Percentiles rank a stretch among this genome's conserved stretches.
phyloP scores from a whole-genome alignment of 768 basidiomycete species.

The Podaxis sp. region DNA sequence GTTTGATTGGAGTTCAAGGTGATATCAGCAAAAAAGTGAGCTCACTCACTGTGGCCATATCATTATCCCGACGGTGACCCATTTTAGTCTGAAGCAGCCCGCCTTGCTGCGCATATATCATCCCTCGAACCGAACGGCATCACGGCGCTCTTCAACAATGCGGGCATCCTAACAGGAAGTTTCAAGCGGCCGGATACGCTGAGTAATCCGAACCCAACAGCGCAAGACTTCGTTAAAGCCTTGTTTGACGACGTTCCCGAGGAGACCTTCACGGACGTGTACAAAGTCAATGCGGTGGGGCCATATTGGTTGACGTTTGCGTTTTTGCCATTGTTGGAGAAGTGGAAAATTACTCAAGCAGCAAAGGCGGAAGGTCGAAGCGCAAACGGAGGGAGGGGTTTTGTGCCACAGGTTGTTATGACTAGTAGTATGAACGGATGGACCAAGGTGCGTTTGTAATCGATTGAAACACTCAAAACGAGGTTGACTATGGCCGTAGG shows the following conservation, averaged over 20 bases:
- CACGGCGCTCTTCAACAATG: constrained; percentile 51
- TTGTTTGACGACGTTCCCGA: constrained; percentile 39
- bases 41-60: not conserved
- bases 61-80: not conserved
- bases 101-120: constrained; percentile 39
- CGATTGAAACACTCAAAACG: not conserved
- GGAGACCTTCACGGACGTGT: constrained; percentile 34
- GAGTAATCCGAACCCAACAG: constrained; percentile 23
- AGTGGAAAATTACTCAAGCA: constrained; percentile 34
- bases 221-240: constrained; percentile 36
- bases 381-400: constrained; percentile 29
- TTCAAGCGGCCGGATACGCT: constrained; percentile 26
- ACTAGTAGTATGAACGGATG: constrained; percentile 54
- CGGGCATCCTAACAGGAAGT: constrained; percentile 34
- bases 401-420: constrained; percentile 49
- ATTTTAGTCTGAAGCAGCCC: constrained; percentile 39
- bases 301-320: constrained; percentile 59
- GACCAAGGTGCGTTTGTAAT: constrained; percentile 39
- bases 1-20: constrained; percentile 40
- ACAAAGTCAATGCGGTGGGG: constrained; percentile 41
- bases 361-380: constrained; percentile 2
- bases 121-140: constrained; percentile 35
- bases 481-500: constrained; percentile 23
- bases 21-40: constrained; percentile 38
- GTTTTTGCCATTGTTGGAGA: constrained; percentile 53